These are phyloP conservation scores for Gliomastix tumulicola DNA, from an alignment of 2,329 filamentous ascomycete genomes.

Conservation along the genomic window DNA sequence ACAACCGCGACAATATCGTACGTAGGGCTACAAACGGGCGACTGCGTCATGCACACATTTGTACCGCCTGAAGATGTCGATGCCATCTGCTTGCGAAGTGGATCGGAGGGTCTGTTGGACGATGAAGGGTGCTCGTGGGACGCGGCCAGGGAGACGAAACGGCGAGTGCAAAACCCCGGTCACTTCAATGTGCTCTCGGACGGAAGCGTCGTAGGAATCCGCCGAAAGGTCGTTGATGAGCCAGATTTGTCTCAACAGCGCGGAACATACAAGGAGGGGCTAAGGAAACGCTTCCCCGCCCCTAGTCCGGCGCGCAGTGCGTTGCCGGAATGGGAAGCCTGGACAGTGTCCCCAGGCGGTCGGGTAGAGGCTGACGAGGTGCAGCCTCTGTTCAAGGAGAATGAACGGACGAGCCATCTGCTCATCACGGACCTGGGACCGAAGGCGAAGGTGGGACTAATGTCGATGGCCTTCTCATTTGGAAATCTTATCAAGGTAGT, in stretches of 20 bases:
- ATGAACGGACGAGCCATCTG: slow-evolving; percentile 42
- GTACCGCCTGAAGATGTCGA: slow-evolving; percentile 43
- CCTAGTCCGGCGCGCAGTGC: slow-evolving; percentile 9
- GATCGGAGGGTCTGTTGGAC: slow-evolving; percentile 24
- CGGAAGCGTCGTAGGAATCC: slow-evolving; percentile 57
- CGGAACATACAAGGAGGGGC: slow-evolving; percentile 9
- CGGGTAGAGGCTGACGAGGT: slow-evolving; percentile 37
- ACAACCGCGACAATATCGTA: slow-evolving; percentile 60
- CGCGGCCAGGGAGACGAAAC: slow-evolving; percentile 41
- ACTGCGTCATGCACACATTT: slow-evolving; percentile 61
- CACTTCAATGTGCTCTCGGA: slow-evolving; percentile 56
- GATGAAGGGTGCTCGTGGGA: slow-evolving; percentile 43
- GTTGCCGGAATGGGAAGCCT: slow-evolving; percentile 43
- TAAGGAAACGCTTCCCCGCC: slow-evolving; percentile 18
- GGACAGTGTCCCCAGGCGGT: slow-evolving; percentile 41
- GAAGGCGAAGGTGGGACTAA: slow-evolving; percentile 52
- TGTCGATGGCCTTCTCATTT: slow-evolving; percentile 62
- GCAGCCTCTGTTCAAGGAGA: slow-evolving; percentile 31
- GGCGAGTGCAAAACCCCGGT: slow-evolving; percentile 55
- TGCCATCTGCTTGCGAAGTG: slow-evolving; percentile 49
- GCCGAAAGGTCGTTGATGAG: slow-evolving; percentile 37
- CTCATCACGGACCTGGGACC: slow-evolving; percentile 62
- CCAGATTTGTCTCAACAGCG: slow-evolving; percentile 6
- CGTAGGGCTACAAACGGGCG: slow-evolving; percentile 47
- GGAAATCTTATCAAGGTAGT: slow-evolving; percentile 69